Conservation (phyloP, 768 basidiomycete genomes). For the Pleurotus platypus region DNA sequence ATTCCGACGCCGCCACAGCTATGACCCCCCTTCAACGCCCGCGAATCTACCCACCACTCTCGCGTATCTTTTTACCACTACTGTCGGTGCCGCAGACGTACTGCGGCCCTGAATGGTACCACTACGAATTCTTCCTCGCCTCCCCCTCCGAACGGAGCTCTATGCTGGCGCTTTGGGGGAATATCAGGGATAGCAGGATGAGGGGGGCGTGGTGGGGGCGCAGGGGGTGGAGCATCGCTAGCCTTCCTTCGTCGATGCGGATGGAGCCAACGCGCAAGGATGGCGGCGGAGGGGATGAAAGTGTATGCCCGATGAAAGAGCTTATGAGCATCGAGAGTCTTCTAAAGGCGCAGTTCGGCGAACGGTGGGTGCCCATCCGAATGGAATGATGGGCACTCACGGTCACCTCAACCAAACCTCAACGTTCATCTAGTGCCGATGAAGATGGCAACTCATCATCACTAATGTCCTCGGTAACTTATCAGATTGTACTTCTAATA, state of each 20-base stretch:
- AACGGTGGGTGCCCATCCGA: too few species aligned
- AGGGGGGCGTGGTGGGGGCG: constrained; percentile 16
- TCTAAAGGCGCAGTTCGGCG: too few species aligned
- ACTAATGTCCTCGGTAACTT: too few species aligned
- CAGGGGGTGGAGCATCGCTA: constrained; percentile 4
- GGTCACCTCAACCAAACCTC: too few species aligned
- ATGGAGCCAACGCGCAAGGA: background rate
- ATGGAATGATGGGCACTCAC: too few species aligned
- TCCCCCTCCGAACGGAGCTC: constrained; percentile 13
- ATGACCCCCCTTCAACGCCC: constrained; percentile 15
- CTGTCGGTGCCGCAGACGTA: constrained; percentile 1
- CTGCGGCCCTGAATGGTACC: constrained; percentile 43
- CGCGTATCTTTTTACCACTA: background rate
- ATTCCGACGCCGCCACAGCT: constrained; percentile 16
- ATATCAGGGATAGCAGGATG: constrained; percentile 13
- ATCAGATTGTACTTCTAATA: too few species aligned
- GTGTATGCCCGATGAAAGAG: background rate
- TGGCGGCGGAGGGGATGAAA: background rate
- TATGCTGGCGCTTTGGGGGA: constrained; percentile 12
- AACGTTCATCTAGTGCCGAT: too few species aligned
- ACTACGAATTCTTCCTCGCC: constrained; percentile 50
- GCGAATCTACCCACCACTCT: constrained; percentile 15
- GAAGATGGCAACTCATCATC: too few species aligned
- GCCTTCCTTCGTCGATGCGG: background rate
- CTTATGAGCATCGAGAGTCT: background rate